Evolutionary conservation across 2,329 filamentous ascomycete species (phyloP), one percentile per base, ranked within the genome.

Genomic region (Colletotrichum horii): DNA sequence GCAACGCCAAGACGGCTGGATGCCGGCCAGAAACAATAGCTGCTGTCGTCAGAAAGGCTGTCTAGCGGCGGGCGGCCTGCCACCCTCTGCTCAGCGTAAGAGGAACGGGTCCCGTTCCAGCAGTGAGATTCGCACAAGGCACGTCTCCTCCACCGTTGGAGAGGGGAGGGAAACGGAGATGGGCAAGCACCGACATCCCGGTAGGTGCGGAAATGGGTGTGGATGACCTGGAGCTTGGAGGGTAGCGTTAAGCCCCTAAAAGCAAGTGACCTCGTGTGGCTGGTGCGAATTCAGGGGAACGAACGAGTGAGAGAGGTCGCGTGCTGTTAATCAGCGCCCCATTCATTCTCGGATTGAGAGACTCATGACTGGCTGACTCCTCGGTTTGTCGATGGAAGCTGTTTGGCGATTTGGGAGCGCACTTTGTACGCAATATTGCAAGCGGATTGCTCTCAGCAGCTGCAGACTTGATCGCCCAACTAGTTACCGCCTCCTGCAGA

Each of bases 1-100:
- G 36, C 64, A 65, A 65, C 58, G 73, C 73, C 73, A 75, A 75
- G 73, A 60, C 64, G 70, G 70, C 56, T 52, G 28, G 34, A 60
- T 24, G 48, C 70, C 48, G 32, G 34, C 48, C 61, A 68, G 43
- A 65, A 65, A 73, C 70, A 32, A 60, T n/a, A 60, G 43, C 56
- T 68, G 34, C 24, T 69, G 74, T 68, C 58, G 12, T 62, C 58
- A 60, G 62, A 32, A 74, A 69, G 56, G 28, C 61, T 64, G 65
- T 68, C 34, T 32, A 61, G 62, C 55, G 34, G 43, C 48, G 60
- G 43, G 65, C 62, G 34, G 43, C 48, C 67, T 48, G 65, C 30
- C 26, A 38, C 24, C 71, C 34, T 22, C 66, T 62, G 55, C 30
- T 16, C 30, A n/a, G 24, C 52, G 32, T 26, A 6, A 43, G 22